phyloP scores from a whole-genome alignment of 371 early-diverging fungal genomes.

The Amoeboradix gromovi region DNA sequence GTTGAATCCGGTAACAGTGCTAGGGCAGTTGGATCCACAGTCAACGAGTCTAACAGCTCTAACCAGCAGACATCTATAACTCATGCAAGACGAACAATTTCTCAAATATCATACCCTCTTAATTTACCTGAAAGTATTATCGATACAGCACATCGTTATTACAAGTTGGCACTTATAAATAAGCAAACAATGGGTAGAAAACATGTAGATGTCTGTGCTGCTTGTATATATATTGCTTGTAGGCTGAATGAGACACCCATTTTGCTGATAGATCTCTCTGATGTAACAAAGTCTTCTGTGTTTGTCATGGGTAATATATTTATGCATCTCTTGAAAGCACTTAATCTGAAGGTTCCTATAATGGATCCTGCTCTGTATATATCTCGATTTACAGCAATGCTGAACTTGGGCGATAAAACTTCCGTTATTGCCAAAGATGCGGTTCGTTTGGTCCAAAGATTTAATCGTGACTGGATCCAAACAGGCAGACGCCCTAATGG shows the following conservation, averaged over 20 bases:
- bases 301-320: conserved; percentile 80
- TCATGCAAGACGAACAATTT: conserved; percentile 25
- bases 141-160: conserved; percentile 52
- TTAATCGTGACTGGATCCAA: conserved; percentile 95
- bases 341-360: conserved; percentile 48
- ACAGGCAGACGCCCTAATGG: conserved; percentile 91
- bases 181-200: conserved; percentile 79
- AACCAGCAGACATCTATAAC: neutral
- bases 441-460: conserved; percentile 56
- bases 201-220: conserved; percentile 55
- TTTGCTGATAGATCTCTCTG: conserved; percentile 92
- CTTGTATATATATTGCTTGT: conserved; percentile 89
- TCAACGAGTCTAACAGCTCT: neutral
- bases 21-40: conserved; percentile 35
- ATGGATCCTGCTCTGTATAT: conserved; percentile 92
- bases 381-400: conserved; percentile 58
- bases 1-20: conserved; percentile 56
- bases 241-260: conserved; percentile 43
- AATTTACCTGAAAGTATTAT: conserved; percentile 36
- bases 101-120: conserved; percentile 31
- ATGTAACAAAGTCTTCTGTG: conserved; percentile 40
- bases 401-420: conserved; percentile 75
- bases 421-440: conserved; percentile 50
- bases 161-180: conserved; percentile 61
- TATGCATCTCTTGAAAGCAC: conserved; percentile 38